Percentiles rank a stretch among this genome's conserved stretches.
Evolutionary conservation across 2,329 filamentous ascomycete genomes (phyloP).

Genomic region (Penicillium sp.): DNA sequence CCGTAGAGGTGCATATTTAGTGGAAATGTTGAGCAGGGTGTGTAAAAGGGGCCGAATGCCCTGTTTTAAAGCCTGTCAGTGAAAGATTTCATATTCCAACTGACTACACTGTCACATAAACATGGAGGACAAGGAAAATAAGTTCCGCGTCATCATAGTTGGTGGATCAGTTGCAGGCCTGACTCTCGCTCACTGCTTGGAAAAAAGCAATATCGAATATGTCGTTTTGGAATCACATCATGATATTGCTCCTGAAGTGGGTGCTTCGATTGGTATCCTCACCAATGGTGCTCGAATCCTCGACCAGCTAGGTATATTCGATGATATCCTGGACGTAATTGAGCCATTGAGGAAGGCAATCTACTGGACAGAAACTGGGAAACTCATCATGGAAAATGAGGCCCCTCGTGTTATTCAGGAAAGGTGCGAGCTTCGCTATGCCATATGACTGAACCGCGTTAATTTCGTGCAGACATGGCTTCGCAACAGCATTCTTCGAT

Average conservation of each 20-base stretch:
- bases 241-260: slow-evolving; percentile 41
- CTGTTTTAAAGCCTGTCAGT: neutral
- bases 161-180: slow-evolving; percentile 54
- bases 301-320: slow-evolving; percentile 50
- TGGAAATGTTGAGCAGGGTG: too few species aligned
- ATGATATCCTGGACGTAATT: slow-evolving; percentile 27
- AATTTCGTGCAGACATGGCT: neutral
- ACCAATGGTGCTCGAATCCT: slow-evolving; percentile 49
- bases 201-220: slow-evolving; percentile 44
- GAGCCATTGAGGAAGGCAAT: neutral
- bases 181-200: slow-evolving; percentile 41
- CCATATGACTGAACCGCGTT: neutral
- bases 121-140: neutral
- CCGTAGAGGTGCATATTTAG: neutral
- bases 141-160: slow-evolving; percentile 44
- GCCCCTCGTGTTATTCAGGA: neutral
- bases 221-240: slow-evolving; percentile 36
- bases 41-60: neutral
- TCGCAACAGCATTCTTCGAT: neutral
- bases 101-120: too few species aligned
- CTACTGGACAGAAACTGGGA: neutral
- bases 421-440: neutral
- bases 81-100: too few species aligned
- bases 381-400: neutral
- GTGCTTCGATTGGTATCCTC: slow-evolving; percentile 51